Evolutionary conservation across 2,329 filamentous ascomycete species (phyloP).

Genomic region (Pyricularia sp.): DNA sequence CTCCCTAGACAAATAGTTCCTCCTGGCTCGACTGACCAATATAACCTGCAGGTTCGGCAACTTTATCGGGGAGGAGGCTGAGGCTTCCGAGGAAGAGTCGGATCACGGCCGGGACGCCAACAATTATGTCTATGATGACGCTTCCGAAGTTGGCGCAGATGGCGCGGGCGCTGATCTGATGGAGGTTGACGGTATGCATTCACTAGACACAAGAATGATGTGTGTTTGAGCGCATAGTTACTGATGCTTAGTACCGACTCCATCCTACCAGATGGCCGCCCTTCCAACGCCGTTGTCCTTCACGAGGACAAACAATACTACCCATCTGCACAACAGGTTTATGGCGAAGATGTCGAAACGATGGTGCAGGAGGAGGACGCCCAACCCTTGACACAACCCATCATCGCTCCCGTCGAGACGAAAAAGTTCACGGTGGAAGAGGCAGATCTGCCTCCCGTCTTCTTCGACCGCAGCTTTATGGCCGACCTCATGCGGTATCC

Average conservation of each 20-base stretch:
- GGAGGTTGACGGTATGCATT: conserved; percentile 65
- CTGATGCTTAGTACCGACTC: conserved; percentile 4
- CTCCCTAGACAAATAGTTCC: neutral
- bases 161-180: conserved; percentile 71
- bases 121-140: conserved; percentile 74
- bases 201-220: neutral
- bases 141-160: conserved; percentile 50
- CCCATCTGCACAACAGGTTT: conserved; percentile 91
- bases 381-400: conserved; percentile 81
- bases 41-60: conserved; percentile 67
- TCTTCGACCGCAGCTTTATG: conserved; percentile 85
- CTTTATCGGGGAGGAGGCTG: conserved; percentile 84
- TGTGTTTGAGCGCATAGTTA: neutral
- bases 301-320: conserved; percentile 99
- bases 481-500: conserved; percentile 92
- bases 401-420: conserved; percentile 81
- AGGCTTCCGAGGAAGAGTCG: conserved; percentile 77
- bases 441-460: conserved; percentile 74
- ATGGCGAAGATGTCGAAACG: conserved; percentile 87
- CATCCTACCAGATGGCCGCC: conserved; percentile 51
- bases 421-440: conserved; percentile 97
- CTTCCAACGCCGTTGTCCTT: conserved; percentile 91
- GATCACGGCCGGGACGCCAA: conserved; percentile 58
- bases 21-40: neutral
- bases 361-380: conserved; percentile 95